phyloP scores from a whole-genome alignment of 208 protist species.

The Tritrichomonas musculus region DNA sequence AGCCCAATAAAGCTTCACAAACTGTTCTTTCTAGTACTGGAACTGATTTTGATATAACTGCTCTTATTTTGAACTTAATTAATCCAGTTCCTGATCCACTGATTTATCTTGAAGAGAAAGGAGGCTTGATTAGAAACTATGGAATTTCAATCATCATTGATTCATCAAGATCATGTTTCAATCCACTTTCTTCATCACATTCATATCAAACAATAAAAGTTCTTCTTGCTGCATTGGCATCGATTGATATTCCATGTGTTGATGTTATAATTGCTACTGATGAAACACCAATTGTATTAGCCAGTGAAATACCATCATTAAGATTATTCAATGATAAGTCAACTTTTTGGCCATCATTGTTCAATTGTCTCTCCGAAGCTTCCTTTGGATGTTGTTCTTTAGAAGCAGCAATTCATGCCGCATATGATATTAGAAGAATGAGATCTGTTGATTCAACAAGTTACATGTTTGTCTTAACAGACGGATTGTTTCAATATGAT shows the following conservation, averaged over 20 bases:
- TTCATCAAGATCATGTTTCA: not conserved
- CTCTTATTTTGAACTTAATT: not conserved
- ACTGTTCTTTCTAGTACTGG: not conserved
- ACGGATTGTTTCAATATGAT: not conserved
- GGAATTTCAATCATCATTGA: not conserved
- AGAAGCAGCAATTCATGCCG: not conserved
- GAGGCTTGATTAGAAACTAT: not conserved
- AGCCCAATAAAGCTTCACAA: not conserved
- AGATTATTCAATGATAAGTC: not conserved
- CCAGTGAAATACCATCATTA: not conserved
- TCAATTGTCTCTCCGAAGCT: not conserved
- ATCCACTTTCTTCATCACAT: not conserved
- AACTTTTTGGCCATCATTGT: not conserved
- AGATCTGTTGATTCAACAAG: not conserved
- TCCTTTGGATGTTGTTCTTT: not conserved
- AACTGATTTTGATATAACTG: conserved; percentile 5
- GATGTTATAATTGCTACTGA: not conserved
- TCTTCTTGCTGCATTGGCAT: not conserved
- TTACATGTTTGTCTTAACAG: not conserved
- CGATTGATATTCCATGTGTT: not conserved
- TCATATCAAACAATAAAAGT: not conserved
- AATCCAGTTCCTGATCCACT: not conserved
- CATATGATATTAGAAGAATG: not conserved
- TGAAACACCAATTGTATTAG: not conserved
- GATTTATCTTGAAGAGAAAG: not conserved